Evolutionary conservation across 257 asterid species (phyloP).

Genomic region (Catharanthus roseus): DNA sequence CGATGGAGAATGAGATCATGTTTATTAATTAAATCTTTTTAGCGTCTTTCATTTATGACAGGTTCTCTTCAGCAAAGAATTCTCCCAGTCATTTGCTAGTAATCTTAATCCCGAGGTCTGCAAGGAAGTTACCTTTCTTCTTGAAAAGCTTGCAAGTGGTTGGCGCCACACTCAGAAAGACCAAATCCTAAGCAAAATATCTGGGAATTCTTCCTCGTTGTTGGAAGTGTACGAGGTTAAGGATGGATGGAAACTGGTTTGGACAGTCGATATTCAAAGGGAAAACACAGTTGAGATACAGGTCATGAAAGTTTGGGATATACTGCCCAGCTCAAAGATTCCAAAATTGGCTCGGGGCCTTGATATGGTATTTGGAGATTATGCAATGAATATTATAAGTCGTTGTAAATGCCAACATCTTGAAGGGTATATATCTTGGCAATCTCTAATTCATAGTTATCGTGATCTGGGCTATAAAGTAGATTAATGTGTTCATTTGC

Average conservation of each 20-base stretch:
- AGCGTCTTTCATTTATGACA: not conserved
- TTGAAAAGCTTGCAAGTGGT: slow-evolving; percentile 49
- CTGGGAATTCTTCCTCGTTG: slow-evolving; percentile 20
- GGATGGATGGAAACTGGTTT: slow-evolving; percentile 31
- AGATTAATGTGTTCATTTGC: not conserved
- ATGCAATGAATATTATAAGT: slow-evolving; percentile 12
- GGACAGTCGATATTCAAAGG: slow-evolving; percentile 42
- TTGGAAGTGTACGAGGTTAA: slow-evolving; percentile 34
- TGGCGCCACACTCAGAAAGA: slow-evolving; percentile 33
- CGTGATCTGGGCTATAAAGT: not conserved
- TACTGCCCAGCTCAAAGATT: slow-evolving; percentile 28
- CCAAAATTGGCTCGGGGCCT: slow-evolving; percentile 13
- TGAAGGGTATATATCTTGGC: slow-evolving; percentile 17
- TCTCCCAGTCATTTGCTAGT: slow-evolving; percentile 35
- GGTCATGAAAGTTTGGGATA: slow-evolving; percentile 42
- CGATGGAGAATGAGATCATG: too few relatives aligned
- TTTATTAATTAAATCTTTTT: not conserved
- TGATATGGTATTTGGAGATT: slow-evolving; percentile 11
- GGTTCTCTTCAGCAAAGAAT: slow-evolving; percentile 39
- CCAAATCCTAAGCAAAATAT: not conserved
- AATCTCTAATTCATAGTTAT: not conserved
- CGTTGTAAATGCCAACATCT: slow-evolving; percentile 19
- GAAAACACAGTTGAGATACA: slow-evolving; percentile 24
- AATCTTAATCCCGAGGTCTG: slow-evolving; percentile 19
- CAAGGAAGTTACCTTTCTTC: slow-evolving; percentile 30